These are phyloP conservation scores for Globisporangium mamillatum DNA, from an alignment of 352 stramenopile genomes.

Conservation along the genomic window DNA sequence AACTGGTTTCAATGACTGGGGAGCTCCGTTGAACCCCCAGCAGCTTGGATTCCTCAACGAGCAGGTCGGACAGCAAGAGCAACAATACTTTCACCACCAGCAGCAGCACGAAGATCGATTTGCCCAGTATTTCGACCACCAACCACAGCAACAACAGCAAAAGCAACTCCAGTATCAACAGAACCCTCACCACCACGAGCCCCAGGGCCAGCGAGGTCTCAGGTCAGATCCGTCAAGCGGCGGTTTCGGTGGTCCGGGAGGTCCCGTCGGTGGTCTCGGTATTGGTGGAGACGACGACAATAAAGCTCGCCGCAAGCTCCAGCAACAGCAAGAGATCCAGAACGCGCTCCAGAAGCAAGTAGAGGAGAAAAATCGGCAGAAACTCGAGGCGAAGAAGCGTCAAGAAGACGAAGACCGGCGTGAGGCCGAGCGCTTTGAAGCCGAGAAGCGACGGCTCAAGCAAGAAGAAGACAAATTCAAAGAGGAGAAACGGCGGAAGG, in stretches of 20 bases:
- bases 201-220: background rate
- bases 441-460: slow-evolving; percentile 40
- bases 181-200: background rate
- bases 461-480: slow-evolving; percentile 42
- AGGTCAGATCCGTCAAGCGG: background rate
- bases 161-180: slow-evolving; percentile 13
- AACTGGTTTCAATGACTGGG: slow-evolving; percentile 6
- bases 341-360: slow-evolving; percentile 50
- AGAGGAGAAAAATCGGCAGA: slow-evolving; percentile 62
- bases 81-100: slow-evolving; percentile 17
- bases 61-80: slow-evolving; percentile 15
- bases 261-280: background rate
- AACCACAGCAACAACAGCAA: slow-evolving; percentile 25
- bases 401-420: slow-evolving; percentile 59
- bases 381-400: slow-evolving; percentile 47
- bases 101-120: slow-evolving; percentile 18
- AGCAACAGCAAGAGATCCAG: slow-evolving; percentile 53
- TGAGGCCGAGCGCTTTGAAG: slow-evolving; percentile 50
- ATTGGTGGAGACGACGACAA: slow-evolving; percentile 4
- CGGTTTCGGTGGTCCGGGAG: slow-evolving; percentile 2
- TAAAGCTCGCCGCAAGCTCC: slow-evolving; percentile 12
- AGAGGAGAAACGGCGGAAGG: slow-evolving; percentile 49
- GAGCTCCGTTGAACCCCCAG: slow-evolving; percentile 7
- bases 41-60: slow-evolving; percentile 1
- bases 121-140: slow-evolving; percentile 4